A percentile compares a stretch with the other conserved stretches of the same genome.
Conservation (phyloP, 75 land plant species). For the Pinus albicaulis region DNA sequence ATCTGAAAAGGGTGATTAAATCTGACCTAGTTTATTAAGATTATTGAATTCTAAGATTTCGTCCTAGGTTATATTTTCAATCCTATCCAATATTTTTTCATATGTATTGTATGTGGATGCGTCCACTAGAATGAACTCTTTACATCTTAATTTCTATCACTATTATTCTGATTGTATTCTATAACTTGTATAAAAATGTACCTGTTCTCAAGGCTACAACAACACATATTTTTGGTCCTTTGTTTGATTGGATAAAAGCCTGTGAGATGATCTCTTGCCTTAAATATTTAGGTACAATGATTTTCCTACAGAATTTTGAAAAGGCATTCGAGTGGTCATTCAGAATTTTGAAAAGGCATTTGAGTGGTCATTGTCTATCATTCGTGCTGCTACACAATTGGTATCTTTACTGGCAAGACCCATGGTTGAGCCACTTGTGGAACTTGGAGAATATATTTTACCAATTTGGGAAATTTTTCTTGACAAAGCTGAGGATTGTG, state of each 20-base stretch:
- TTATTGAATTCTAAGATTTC: conserved; percentile 88
- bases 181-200: conserved; percentile 95
- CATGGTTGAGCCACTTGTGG: conserved; percentile 48
- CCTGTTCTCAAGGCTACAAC: conserved; percentile 83
- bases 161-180: conserved; percentile 86
- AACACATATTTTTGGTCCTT: conserved; percentile 67
- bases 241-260: conserved; percentile 83
- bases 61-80: conserved; percentile 90
- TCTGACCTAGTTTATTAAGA: conserved; percentile 71
- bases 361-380: conserved; percentile 45
- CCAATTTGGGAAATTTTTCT: conserved; percentile 60
- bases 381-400: conserved; percentile 39
- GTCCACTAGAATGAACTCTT: conserved; percentile 69
- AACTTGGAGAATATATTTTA: conserved; percentile 36
- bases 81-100: conserved; percentile 83
- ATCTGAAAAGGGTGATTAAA: conserved; percentile 57
- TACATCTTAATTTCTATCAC: conserved; percentile 71
- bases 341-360: too few relatives aligned
- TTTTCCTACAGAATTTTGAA: conserved; percentile 80
- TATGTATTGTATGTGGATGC: conserved; percentile 93
- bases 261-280: conserved; percentile 89
- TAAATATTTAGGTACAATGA: conserved; percentile 83
- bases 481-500: conserved; percentile 26
- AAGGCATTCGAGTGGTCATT: too few relatives aligned
- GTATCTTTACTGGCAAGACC: conserved; percentile 48